Evolutionary conservation across 2,329 filamentous ascomycete genomes (phyloP).

Genomic region (Cercospora nicotianae): DNA sequence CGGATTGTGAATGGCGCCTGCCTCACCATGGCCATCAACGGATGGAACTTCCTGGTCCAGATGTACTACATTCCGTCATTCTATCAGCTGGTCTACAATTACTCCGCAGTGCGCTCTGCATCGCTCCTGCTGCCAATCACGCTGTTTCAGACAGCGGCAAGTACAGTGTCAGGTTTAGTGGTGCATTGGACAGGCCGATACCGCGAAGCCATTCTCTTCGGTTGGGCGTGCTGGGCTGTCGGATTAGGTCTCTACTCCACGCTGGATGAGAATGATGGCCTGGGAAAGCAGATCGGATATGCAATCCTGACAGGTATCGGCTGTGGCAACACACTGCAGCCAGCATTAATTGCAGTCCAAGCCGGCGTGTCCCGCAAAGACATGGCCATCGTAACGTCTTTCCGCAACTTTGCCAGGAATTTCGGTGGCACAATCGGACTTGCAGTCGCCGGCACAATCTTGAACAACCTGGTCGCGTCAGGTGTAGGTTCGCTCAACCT

Average conservation of each 20-base stretch:
- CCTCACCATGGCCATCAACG: constrained; percentile 52
- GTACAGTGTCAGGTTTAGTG: constrained; percentile 24
- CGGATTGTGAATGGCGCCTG: constrained; percentile 57
- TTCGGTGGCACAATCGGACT: constrained; percentile 44
- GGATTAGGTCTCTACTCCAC: constrained; percentile 27
- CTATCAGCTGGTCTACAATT: constrained; percentile 26
- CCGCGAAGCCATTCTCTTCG: constrained; percentile 47
- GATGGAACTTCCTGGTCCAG: constrained; percentile 61
- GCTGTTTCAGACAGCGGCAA: constrained; percentile 23
- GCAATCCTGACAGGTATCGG: constrained; percentile 55
- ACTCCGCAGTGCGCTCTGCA: constrained; percentile 26
- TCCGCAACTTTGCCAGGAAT: constrained; percentile 51
- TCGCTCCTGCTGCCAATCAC: constrained; percentile 25
- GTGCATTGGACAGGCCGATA: constrained; percentile 29
- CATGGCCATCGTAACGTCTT: constrained; percentile 54
- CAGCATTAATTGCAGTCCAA: constrained; percentile 59
- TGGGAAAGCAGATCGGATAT: constrained; percentile 58
- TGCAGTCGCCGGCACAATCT: constrained; percentile 20
- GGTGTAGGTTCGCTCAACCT: constrained; percentile 15
- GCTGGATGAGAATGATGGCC: constrained; percentile 35
- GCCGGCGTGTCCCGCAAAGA: constrained; percentile 50
- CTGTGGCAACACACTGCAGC: constrained; percentile 54
- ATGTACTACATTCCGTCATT: constrained; percentile 44
- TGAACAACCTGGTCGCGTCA: constrained; percentile 22
- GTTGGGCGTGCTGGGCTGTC: constrained; percentile 26